These are phyloP conservation scores for Medicago lupulina DNA, from an alignment of 306 rosid genomes.

Conservation along the genomic window DNA sequence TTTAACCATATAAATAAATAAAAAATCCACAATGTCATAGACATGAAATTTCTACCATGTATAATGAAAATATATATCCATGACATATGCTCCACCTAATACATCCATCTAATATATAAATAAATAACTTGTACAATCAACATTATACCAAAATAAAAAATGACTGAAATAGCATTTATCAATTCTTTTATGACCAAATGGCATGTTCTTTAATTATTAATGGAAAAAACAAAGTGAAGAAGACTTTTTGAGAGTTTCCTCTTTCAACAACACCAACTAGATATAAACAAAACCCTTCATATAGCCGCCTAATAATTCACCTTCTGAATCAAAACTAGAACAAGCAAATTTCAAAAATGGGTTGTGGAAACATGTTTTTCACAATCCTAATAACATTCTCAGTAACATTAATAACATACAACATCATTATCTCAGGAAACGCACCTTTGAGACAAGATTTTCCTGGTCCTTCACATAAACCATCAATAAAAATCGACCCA, in stretches of 20 bases:
- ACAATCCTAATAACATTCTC: constrained; percentile 73
- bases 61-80: neutral
- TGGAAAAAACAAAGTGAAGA: neutral
- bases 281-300: neutral
- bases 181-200: neutral
- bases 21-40: no score
- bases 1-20: no score
- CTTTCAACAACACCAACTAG: neutral
- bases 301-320: neutral
- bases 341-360: constrained; percentile 52
- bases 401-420: constrained; percentile 89
- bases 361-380: constrained; percentile 91
- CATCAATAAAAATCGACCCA: constrained; percentile 67
- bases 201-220: neutral
- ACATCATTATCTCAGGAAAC: constrained; percentile 84
- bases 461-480: constrained; percentile 75
- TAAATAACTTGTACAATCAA: neutral
- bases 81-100: neutral
- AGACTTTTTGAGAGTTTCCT: constrained; percentile 1
- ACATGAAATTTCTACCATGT: no score
- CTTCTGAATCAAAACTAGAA: neutral
- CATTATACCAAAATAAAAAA: neutral
- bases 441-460: constrained; percentile 85
- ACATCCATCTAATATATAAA: neutral
- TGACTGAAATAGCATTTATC: neutral